Evolutionary conservation across 2,329 filamentous ascomycete species (phyloP).

Genomic region (Phaeosphaeria sp.): DNA sequence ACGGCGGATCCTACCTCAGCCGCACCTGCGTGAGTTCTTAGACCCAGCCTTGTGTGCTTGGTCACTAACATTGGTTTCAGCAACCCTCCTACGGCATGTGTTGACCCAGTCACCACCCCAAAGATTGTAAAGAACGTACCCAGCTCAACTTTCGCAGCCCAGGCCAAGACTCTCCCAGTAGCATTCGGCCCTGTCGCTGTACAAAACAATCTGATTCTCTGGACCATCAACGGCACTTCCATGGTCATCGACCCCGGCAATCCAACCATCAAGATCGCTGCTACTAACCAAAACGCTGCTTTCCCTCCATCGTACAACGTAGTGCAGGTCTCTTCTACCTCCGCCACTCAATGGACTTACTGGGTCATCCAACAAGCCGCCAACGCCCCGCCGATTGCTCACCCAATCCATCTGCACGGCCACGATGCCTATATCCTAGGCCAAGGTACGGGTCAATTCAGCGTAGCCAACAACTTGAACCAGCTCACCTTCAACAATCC

Average conservation of each 20-base stretch:
- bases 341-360: conserved; percentile 48
- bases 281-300: conserved; percentile 46
- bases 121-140: conserved; percentile 47
- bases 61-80: not conserved
- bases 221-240: conserved; percentile 53
- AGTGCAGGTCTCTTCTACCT: conserved; percentile 46
- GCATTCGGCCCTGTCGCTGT: conserved; percentile 37
- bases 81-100: conserved; percentile 38
- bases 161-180: conserved; percentile 35
- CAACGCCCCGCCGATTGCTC: conserved; percentile 44
- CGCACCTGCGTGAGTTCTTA: conserved; percentile 13
- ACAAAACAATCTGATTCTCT: conserved; percentile 36
- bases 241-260: conserved; percentile 56
- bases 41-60: not conserved
- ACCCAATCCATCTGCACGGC: conserved; percentile 40
- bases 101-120: conserved; percentile 43
- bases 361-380: conserved; percentile 55
- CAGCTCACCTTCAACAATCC: conserved; percentile 45
- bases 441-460: conserved; percentile 41
- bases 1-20: conserved; percentile 44
- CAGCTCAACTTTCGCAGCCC: conserved; percentile 29
- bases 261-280: conserved; percentile 55
- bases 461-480: conserved; percentile 12
- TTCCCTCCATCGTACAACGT: conserved; percentile 51
- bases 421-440: conserved; percentile 35